These are phyloP conservation scores for Pyrus betulifolia DNA, from an alignment of 306 rosid genomes.

Conservation along the genomic window DNA sequence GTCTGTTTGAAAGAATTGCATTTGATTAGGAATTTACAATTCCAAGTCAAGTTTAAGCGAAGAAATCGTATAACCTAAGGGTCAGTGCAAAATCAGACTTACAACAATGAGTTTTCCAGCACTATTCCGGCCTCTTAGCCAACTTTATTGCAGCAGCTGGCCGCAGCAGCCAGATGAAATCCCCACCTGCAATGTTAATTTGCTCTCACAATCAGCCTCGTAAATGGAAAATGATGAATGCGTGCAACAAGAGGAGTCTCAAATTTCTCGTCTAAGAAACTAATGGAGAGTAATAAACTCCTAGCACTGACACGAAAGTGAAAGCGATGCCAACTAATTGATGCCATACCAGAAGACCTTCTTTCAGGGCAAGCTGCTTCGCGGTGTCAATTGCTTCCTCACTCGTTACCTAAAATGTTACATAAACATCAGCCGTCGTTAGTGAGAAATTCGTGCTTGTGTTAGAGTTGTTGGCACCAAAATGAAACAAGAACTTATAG, in stretches of 20 bases:
- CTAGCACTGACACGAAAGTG: not conserved
- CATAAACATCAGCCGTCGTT: not conserved
- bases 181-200: conserved; percentile 42
- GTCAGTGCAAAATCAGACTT: conserved; percentile 6
- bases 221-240: too few species aligned
- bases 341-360: conserved; percentile 67
- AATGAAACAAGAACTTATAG: not conserved
- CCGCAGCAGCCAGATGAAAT: conserved; percentile 83
- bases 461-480: too few species aligned
- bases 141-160: conserved; percentile 62
- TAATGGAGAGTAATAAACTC: not conserved
- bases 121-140: conserved; percentile 64
- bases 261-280: not conserved
- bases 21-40: not conserved
- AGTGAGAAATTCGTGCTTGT: not conserved
- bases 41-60: not conserved
- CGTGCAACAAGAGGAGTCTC: not conserved
- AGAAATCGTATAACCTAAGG: too few species aligned
- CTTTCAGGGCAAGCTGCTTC: conserved; percentile 63
- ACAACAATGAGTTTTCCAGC: conserved; percentile 74
- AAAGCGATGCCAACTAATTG: not conserved
- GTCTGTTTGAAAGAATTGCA: not conserved
- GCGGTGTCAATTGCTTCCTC: conserved; percentile 77
- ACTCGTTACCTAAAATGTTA: conserved; percentile 37
- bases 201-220: too few species aligned